phyloP scores from a whole-genome alignment of 345 rosid genomes.

The Mercurialis annua region DNA sequence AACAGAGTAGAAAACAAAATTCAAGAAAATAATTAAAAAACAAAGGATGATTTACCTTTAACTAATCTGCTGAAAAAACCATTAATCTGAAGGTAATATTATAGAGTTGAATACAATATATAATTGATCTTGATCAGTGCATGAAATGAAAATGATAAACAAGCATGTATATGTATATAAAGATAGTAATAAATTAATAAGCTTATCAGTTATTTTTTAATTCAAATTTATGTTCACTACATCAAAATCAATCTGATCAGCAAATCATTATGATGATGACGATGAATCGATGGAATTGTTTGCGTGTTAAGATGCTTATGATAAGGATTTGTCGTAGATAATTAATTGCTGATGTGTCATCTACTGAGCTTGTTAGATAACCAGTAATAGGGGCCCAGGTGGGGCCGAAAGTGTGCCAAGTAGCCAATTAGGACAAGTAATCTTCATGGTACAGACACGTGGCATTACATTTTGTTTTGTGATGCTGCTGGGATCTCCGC shows the following conservation, averaged over 20 bases:
- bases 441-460: neutral
- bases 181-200: neutral
- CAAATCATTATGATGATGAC: neutral
- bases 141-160: neutral
- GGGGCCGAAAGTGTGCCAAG: neutral
- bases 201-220: conserved; percentile 2
- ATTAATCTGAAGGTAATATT: too few relatives aligned
- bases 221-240: neutral
- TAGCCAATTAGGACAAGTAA: conserved; percentile 8
- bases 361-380: neutral
- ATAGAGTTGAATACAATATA: too few relatives aligned
- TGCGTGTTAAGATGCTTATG: neutral
- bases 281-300: neutral
- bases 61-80: neutral
- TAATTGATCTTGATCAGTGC: neutral
- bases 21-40: neutral
- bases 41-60: neutral
- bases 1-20: neutral
- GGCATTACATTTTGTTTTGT: neutral
- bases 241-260: neutral
- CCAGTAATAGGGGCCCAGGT: conserved; percentile 1
- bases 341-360: neutral
- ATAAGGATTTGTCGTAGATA: neutral
- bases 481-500: too few relatives aligned
- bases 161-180: neutral